Percentiles rank a stretch among this genome's conserved stretches.
phyloP scores from a whole-genome alignment of 2,329 filamentous ascomycete genomes.

The Colletotrichum tofieldiae region DNA sequence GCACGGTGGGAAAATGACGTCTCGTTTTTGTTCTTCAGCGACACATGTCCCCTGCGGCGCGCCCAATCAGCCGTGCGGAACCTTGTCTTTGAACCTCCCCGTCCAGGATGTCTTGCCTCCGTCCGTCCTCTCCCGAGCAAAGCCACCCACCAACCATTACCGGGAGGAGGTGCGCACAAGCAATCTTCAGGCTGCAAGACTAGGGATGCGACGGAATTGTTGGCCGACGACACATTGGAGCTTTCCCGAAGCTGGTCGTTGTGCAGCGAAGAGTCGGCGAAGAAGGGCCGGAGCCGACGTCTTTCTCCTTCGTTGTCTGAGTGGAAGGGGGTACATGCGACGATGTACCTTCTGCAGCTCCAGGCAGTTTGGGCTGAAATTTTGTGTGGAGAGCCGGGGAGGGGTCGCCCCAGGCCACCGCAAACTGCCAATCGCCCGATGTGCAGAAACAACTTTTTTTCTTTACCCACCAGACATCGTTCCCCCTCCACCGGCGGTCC shows the following conservation, averaged over 20 bases:
- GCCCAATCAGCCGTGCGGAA: neutral
- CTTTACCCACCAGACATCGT: slow-evolving; percentile 21
- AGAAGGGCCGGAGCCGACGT: neutral
- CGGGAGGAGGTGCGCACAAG: neutral
- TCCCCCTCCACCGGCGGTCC: slow-evolving; percentile 14
- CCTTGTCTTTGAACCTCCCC: neutral
- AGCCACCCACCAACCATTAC: neutral
- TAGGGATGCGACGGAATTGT: neutral
- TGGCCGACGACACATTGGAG: neutral
- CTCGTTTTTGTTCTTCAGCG: slow-evolving; percentile 20
- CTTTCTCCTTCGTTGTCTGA: neutral
- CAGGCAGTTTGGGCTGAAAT: slow-evolving; percentile 38
- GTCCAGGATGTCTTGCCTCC: neutral
- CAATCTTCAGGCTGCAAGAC: neutral
- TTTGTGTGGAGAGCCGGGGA: slow-evolving; percentile 17
- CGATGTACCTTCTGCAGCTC: slow-evolving; percentile 2
- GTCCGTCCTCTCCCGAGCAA: slow-evolving; percentile 4
- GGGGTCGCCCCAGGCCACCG: slow-evolving; percentile 27
- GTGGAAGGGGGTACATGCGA: neutral
- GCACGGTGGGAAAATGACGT: slow-evolving; percentile 15
- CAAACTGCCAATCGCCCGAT: slow-evolving; percentile 24
- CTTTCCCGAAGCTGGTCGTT: neutral
- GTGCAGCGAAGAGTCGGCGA: neutral
- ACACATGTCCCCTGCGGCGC: neutral
- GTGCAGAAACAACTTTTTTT: slow-evolving; percentile 39